Evolutionary conservation across 371 early-diverging fungal species (phyloP).

Genomic region (Mortierella sp.): DNA sequence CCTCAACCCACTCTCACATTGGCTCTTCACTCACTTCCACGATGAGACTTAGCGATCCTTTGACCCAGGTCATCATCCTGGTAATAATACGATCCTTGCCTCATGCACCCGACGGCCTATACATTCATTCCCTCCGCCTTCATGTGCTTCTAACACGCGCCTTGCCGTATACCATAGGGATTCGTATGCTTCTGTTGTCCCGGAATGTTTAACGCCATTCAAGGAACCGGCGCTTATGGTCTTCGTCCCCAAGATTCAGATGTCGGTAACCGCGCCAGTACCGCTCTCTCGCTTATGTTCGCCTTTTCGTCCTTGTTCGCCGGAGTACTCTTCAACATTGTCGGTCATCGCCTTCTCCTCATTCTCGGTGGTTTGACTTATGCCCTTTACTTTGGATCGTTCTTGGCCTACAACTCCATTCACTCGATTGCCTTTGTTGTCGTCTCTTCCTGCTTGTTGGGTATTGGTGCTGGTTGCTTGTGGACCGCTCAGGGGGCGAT

Average conservation of each 20-base stretch:
- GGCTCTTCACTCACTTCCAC: not conserved
- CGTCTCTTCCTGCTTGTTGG: constrained; percentile 73
- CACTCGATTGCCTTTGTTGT: constrained; percentile 60
- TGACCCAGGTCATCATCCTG: constrained; percentile 68
- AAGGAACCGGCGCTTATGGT: constrained; percentile 69
- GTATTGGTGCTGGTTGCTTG: constrained; percentile 61
- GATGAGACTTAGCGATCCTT: constrained; percentile 53
- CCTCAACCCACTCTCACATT: not conserved
- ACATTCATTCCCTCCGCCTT: not conserved
- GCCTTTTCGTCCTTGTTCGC: constrained; percentile 75
- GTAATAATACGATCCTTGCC: constrained; percentile 7
- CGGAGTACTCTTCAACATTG: constrained; percentile 67
- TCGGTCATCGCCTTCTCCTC: constrained; percentile 65
- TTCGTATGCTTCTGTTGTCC: constrained; percentile 84
- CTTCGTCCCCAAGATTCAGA: constrained; percentile 64
- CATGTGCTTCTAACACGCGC: no score
- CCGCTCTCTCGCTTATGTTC: constrained; percentile 75
- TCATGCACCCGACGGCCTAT: not conserved
- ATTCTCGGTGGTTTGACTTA: constrained; percentile 66
- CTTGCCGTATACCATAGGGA: constrained; percentile 39
- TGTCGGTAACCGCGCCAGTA: constrained; percentile 73
- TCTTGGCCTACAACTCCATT: constrained; percentile 62
- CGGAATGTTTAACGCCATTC: constrained; percentile 87
- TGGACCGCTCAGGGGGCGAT: constrained; percentile 78
- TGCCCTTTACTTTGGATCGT: constrained; percentile 65